Percentiles rank a stretch among this genome's conserved stretches.
phyloP scores from a whole-genome alignment of 1,139 yeast genomes.

The Chernovozyma sophiae-reginae region DNA sequence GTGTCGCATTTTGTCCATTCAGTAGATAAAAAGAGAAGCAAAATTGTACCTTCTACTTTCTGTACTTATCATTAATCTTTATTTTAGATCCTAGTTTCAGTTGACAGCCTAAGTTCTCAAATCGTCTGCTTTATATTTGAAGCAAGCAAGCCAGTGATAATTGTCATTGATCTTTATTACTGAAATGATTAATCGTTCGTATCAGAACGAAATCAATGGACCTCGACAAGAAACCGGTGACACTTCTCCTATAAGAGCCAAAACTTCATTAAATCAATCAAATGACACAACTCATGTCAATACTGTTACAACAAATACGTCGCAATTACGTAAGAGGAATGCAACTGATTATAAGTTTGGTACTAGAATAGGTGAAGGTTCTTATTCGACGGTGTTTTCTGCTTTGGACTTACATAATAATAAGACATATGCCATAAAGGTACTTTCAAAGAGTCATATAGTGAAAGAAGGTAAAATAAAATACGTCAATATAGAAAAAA shows the following conservation, averaged over 20 bases:
- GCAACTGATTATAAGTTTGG: slow-evolving; percentile 73
- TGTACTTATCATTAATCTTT: too few relatives aligned
- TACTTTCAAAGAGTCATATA: slow-evolving; percentile 67
- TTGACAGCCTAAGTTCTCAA: too few relatives aligned
- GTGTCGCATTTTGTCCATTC: too few relatives aligned
- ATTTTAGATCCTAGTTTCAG: too few relatives aligned
- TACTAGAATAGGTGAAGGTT: slow-evolving; percentile 73
- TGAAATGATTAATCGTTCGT: background rate
- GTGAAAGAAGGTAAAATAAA: slow-evolving; percentile 77
- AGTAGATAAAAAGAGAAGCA: too few relatives aligned
- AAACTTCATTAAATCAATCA: background rate
- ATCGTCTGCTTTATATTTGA: too few relatives aligned
- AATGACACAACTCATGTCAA: background rate
- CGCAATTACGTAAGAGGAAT: slow-evolving; percentile 22
- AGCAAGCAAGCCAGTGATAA: too few relatives aligned
- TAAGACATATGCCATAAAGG: slow-evolving; percentile 68
- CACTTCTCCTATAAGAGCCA: background rate
- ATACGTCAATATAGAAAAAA: slow-evolving; percentile 75
- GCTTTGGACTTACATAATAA: slow-evolving; percentile 59
- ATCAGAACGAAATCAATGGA: background rate
- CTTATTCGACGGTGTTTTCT: slow-evolving; percentile 70
- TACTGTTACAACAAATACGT: background rate
- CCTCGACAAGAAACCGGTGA: background rate
- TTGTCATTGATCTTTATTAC: too few relatives aligned
- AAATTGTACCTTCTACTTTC: too few relatives aligned